Percentiles rank a stretch among this genome's conserved stretches.
phyloP scores from a whole-genome alignment of 2,329 filamentous ascomycete genomes.

The Elsinoe fawcettii region DNA sequence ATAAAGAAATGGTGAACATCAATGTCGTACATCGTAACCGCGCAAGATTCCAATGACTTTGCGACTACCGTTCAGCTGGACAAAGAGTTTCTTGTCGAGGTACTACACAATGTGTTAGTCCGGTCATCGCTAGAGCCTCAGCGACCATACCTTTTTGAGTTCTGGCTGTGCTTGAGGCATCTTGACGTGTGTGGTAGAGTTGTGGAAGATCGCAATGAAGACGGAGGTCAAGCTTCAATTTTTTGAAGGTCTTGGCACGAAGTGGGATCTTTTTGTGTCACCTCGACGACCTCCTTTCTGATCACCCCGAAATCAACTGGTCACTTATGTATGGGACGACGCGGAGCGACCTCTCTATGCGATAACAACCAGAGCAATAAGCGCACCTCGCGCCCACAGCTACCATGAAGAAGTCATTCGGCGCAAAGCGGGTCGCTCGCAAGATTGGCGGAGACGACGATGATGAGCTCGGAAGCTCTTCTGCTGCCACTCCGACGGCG shows the following conservation, averaged over 20 bases:
- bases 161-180: slow-evolving; percentile 99
- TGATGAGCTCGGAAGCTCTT: slow-evolving; percentile 33
- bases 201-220: background rate
- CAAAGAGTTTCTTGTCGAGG: slow-evolving; percentile 97
- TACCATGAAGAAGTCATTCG: slow-evolving; percentile 52
- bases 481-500: background rate
- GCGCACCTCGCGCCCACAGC: background rate
- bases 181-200: slow-evolving; percentile 33
- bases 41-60: slow-evolving; percentile 92
- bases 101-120: slow-evolving; percentile 53
- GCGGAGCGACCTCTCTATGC: background rate
- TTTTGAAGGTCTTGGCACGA: slow-evolving; percentile 13
- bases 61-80: slow-evolving; percentile 94
- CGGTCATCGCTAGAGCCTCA: background rate
- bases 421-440: slow-evolving; percentile 59
- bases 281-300: background rate
- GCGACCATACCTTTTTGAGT: slow-evolving; percentile 78
- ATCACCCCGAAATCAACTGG: background rate
- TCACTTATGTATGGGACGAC: background rate
- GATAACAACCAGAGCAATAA: background rate
- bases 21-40: slow-evolving; percentile 76
- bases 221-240: background rate
- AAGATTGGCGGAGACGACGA: slow-evolving; percentile 69
- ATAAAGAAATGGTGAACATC: background rate
- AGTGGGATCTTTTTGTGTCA: background rate